Base-by-base conservation (phyloP, 2,329 filamentous ascomycete species). In the Phaeosphaeria sp. region DNA sequence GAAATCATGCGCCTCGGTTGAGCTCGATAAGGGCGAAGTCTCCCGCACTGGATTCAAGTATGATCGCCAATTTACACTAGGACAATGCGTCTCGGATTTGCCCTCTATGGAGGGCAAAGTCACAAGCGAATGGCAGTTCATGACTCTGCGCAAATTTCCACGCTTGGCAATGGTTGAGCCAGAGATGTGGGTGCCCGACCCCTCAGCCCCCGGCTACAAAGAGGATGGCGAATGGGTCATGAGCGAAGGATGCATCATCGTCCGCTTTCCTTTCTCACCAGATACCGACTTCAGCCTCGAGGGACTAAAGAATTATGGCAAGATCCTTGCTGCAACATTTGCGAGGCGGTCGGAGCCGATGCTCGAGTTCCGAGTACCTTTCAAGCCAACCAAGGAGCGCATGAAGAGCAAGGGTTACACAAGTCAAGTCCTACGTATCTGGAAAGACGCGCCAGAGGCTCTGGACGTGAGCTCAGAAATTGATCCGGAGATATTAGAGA, bases 51-150 rank as follows among this genome's bases (percentile, higher is more conserved):
- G 93, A 1, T 54, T 96, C 55, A 85, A 89, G 72, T 90, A 90
- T 75, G 93, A 97, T 77, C 87, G 92, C 6, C 85, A 94, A 65
- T 96, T 93, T 80, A 89, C 87, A 48, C 91, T 97, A 72, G 92
- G 90, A 1, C 89, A 93, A 75, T 74, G 82, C 42, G 73, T 80
- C 36, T 77, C 77, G 4, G 74, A 75, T 33, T 67, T 74, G 52
- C 78, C 80, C 18, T 79, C 79, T 0, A 65, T 80, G 22, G 78
- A 82, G 2, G 79, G 82, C 11, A 69, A 74, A 25, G 73, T 77
- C 33, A 63, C 64, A 2, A 75, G 73, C 56, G 68, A 74, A 54
- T 95, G 91, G 91, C 83, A 87, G 15, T 89, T 91, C 72, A 81
- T 92, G 73, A 92, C 90, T 0, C 86, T 88, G 72, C 81, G 90